phyloP scores from a whole-genome alignment of 2,329 filamentous ascomycete genomes.

The Magnaporthiopsis incrustans region DNA sequence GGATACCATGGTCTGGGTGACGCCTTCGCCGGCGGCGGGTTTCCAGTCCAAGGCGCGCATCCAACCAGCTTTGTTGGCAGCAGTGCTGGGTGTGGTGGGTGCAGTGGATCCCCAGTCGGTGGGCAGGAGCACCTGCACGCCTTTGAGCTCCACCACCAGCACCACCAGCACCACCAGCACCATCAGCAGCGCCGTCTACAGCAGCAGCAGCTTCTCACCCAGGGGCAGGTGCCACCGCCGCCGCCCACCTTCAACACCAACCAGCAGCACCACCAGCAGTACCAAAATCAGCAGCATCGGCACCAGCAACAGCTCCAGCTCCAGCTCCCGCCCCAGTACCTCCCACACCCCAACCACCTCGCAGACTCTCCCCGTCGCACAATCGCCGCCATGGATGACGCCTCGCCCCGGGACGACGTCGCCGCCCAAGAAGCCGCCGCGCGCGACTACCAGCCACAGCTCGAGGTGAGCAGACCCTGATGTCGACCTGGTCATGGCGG shows the following conservation, averaged over 20 bases:
- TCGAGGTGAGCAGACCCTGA: slow-evolving; percentile 37
- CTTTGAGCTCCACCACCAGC: slow-evolving; percentile 13
- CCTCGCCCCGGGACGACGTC: slow-evolving; percentile 31
- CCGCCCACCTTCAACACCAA: slow-evolving; percentile 12
- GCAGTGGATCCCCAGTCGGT: background rate
- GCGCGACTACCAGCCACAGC: slow-evolving; percentile 48
- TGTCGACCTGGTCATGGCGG: background rate
- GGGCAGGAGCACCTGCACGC: slow-evolving; percentile 13
- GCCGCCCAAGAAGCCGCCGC: slow-evolving; percentile 54
- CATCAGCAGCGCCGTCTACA: slow-evolving; percentile 10
- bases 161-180: slow-evolving; percentile 13
- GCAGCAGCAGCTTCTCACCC: too few relatives aligned
- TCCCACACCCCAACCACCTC: slow-evolving; percentile 5
- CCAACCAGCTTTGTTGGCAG: background rate
- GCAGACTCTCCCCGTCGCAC: slow-evolving; percentile 3
- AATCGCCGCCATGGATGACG: slow-evolving; percentile 26
- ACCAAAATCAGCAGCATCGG: slow-evolving; percentile 12
- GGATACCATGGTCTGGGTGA: slow-evolving; percentile 34
- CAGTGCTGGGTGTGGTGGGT: slow-evolving; percentile 5
- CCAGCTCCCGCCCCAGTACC: too few relatives aligned
- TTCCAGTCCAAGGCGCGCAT: slow-evolving; percentile 4
- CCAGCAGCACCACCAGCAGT: slow-evolving; percentile 12
- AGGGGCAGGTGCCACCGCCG: too few relatives aligned
- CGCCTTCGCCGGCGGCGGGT: slow-evolving; percentile 21
- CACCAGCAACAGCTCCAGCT: background rate